These are phyloP conservation scores for Agarophyton chilense DNA, from an alignment of 23 red algal species.

Conservation along the genomic window DNA sequence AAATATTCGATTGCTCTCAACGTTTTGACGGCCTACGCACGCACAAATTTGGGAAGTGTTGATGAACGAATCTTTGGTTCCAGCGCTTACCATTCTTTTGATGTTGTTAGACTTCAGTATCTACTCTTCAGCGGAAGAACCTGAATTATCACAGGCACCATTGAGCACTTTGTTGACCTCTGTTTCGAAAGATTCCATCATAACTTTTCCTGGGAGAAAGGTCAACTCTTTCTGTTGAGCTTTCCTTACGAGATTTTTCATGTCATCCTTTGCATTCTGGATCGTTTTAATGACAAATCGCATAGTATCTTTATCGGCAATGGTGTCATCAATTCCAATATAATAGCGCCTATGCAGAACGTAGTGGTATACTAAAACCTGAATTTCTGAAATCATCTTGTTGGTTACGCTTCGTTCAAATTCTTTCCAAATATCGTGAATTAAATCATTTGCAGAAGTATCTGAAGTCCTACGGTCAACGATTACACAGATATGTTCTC, in stretches of 20 bases:
- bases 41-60: slow-evolving; percentile 99
- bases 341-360: too few species aligned
- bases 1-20: too few species aligned
- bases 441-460: slow-evolving; percentile 77
- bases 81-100: slow-evolving; percentile 98
- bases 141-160: slow-evolving; percentile 89
- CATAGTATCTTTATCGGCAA: slow-evolving; percentile 93
- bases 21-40: too few species aligned
- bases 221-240: slow-evolving; percentile 84
- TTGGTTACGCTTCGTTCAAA: too few species aligned
- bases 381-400: too few species aligned
- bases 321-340: too few species aligned
- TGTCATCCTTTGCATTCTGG: slow-evolving; percentile 84
- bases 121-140: slow-evolving; percentile 83
- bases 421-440: too few species aligned
- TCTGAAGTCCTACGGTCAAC: slow-evolving; percentile 96
- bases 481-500: slow-evolving; percentile 87
- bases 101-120: slow-evolving; percentile 93
- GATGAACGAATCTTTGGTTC: slow-evolving; percentile 97
- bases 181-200: too few species aligned
- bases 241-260: slow-evolving; percentile 78
- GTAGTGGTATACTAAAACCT: too few species aligned
- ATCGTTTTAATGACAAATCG: slow-evolving; percentile 85
- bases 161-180: slow-evolving; percentile 96
- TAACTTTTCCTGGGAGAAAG: slow-evolving; percentile 87